Conservation (phyloP, 352 stramenopile genomes). For the Phytophthora foliorum region DNA sequence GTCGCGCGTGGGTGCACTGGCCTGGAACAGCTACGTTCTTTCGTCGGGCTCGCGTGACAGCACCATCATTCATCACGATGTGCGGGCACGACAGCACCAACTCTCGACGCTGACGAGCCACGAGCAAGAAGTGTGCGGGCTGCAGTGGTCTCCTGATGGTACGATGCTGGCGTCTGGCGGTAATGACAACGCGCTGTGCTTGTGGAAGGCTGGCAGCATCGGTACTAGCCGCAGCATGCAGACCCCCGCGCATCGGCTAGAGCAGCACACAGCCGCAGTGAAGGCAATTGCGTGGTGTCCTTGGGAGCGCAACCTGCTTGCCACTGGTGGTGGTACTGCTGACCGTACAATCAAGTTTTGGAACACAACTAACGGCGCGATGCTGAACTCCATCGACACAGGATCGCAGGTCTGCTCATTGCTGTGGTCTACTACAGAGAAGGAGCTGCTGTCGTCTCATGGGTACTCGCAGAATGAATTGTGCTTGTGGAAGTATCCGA, state of each 20-base stretch:
- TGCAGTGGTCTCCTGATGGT: conserved; percentile 98
- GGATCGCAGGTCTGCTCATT: conserved; percentile 98
- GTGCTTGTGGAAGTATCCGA: conserved; percentile 99
- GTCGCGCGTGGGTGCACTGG: conserved; percentile 94
- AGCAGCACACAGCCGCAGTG: conserved; percentile 97
- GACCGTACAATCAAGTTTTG: conserved; percentile 99
- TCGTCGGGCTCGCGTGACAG: conserved; percentile 96
- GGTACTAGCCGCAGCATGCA: conserved; percentile 64
- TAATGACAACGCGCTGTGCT: conserved; percentile 98
- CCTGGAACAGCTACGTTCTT: conserved; percentile 96
- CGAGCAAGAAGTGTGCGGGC: conserved; percentile 97
- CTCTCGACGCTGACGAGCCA: conserved; percentile 94
- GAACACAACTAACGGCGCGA: conserved; percentile 96
- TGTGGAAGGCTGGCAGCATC: conserved; percentile 96
- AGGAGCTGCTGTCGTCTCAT: conserved; percentile 97
- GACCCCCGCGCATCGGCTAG: conserved; percentile 86
- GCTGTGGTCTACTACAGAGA: conserved; percentile 93
- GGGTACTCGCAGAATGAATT: conserved; percentile 98
- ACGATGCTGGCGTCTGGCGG: conserved; percentile 96
- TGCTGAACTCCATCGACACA: conserved; percentile 97
- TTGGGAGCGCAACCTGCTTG: conserved; percentile 97
- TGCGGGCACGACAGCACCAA: conserved; percentile 81
- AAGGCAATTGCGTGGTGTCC: conserved; percentile 99
- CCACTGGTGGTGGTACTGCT: conserved; percentile 97
- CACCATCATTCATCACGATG: conserved; percentile 92